Conservation (phyloP, 352 stramenopile genomes). For the Phytophthora niederhauseri region DNA sequence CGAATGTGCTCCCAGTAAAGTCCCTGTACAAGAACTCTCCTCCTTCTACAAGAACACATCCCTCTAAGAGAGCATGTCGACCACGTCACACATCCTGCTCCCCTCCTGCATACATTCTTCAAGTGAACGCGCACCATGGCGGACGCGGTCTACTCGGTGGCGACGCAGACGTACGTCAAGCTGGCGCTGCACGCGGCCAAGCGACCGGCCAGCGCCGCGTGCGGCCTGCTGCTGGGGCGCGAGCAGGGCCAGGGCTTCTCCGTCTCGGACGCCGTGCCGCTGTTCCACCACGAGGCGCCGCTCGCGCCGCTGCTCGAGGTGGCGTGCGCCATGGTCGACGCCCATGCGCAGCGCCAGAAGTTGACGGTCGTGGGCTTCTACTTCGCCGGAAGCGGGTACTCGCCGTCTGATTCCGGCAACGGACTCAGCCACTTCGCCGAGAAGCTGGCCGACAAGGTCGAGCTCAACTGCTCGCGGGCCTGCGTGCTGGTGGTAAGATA, state of each 20-base stretch:
- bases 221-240: conserved; percentile 65
- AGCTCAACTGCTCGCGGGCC: conserved; percentile 65
- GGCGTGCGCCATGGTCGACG: conserved; percentile 72
- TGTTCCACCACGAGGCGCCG: conserved; percentile 81
- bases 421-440: conserved; percentile 59
- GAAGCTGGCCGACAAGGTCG: conserved; percentile 74
- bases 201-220: conserved; percentile 49
- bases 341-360: conserved; percentile 44
- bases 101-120: conserved; percentile 18
- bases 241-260: conserved; percentile 51
- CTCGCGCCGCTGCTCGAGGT: conserved; percentile 70
- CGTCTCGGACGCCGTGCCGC: conserved; percentile 67
- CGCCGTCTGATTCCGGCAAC: conserved; percentile 35
- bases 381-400: conserved; percentile 45
- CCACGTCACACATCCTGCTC: neutral
- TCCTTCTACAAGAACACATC: conserved; percentile 30
- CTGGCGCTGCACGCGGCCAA: conserved; percentile 77
- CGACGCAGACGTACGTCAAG: conserved; percentile 73
- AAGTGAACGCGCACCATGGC: conserved; percentile 37
- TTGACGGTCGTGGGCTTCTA: conserved; percentile 76
- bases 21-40: conserved; percentile 27
- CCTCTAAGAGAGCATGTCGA: neutral
- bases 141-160: conserved; percentile 59
- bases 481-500: conserved; percentile 64
- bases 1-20: neutral